Conservation (phyloP, 2,329 filamentous ascomycete species). For the Sphaceloma murrayae region DNA sequence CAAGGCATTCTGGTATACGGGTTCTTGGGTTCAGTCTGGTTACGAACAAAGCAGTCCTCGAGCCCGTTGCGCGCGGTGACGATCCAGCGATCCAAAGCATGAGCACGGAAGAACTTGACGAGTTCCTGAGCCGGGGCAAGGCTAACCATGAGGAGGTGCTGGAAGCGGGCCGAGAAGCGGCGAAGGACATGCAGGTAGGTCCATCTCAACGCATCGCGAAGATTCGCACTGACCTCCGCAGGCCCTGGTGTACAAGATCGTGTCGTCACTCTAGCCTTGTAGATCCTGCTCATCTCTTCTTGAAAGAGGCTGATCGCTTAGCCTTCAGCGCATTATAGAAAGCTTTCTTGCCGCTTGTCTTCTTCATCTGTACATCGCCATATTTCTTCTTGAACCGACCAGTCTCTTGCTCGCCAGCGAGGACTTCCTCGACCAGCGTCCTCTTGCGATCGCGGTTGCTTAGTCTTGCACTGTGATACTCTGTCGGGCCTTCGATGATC, state of each 20-base stretch:
- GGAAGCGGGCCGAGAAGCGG: slow-evolving; percentile 50
- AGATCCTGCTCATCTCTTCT: slow-evolving; percentile 23
- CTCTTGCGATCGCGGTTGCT: slow-evolving; percentile 79
- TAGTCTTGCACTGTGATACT: slow-evolving; percentile 72
- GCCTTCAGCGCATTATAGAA: slow-evolving; percentile 73
- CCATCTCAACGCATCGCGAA: background rate
- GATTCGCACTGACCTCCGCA: background rate
- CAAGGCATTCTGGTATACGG: slow-evolving; percentile 53
- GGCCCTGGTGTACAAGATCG: slow-evolving; percentile 19
- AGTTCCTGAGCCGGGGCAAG: slow-evolving; percentile 48
- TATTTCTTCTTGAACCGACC: slow-evolving; percentile 82
- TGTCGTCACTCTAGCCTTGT: slow-evolving; percentile 17
- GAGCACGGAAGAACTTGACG: slow-evolving; percentile 42
- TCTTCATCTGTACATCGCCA: slow-evolving; percentile 68
- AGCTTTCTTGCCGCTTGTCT: slow-evolving; percentile 78
- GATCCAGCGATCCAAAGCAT: slow-evolving; percentile 44
- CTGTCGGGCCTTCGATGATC: slow-evolving; percentile 77
- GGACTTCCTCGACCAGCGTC: slow-evolving; percentile 76
- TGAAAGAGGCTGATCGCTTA: slow-evolving; percentile 38
- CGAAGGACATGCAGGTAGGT: slow-evolving; percentile 49
- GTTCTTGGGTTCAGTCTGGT: slow-evolving; percentile 58
- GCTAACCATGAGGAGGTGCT: slow-evolving; percentile 58
- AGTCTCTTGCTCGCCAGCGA: slow-evolving; percentile 55
- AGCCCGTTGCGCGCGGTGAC: slow-evolving; percentile 50
- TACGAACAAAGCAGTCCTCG: slow-evolving; percentile 54